Percentiles rank a stretch among this genome's conserved stretches.
These are phyloP conservation scores for Capsicum chinense DNA, from an alignment of 257 asterid species.

Conservation along the genomic window DNA sequence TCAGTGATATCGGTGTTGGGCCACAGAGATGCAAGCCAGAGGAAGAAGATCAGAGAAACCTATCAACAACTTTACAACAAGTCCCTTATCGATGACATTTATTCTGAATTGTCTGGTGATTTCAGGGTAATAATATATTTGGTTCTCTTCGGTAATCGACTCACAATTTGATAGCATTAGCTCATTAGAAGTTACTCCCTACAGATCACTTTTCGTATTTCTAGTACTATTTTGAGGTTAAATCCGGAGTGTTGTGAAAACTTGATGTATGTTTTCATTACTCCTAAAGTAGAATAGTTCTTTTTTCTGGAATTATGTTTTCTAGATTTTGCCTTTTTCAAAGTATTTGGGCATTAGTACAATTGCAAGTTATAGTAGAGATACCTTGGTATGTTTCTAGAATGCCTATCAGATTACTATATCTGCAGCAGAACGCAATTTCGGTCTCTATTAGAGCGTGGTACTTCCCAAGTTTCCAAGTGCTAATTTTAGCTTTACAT, in stretches of 20 bases:
- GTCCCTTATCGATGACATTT: conserved; percentile 58
- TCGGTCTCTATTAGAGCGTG: background rate
- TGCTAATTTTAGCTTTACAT: conserved; percentile 23
- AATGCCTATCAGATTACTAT: background rate
- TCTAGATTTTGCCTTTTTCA: background rate
- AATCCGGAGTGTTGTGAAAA: background rate
- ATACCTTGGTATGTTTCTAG: background rate
- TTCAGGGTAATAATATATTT: conserved; percentile 53
- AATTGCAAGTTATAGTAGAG: background rate
- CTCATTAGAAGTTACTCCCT: background rate
- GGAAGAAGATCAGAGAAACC: conserved; percentile 62
- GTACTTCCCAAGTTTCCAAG: conserved; percentile 10
- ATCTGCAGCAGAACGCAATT: background rate
- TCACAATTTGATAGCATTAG: background rate
- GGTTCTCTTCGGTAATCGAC: background rate
- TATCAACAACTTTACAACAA: conserved; percentile 62
- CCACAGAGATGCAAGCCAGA: conserved; percentile 64
- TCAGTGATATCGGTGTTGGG: conserved; percentile 66
- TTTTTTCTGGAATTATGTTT: background rate
- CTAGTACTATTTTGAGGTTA: background rate
- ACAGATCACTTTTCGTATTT: background rate
- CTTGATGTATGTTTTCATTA: background rate
- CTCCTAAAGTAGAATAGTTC: background rate
- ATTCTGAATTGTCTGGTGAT: conserved; percentile 74
- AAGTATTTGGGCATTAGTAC: background rate